Percentiles rank a stretch among this genome's conserved stretches.
Evolutionary conservation across 352 stramenopile species (phyloP).

Genomic region (Pythium angustatum): DNA sequence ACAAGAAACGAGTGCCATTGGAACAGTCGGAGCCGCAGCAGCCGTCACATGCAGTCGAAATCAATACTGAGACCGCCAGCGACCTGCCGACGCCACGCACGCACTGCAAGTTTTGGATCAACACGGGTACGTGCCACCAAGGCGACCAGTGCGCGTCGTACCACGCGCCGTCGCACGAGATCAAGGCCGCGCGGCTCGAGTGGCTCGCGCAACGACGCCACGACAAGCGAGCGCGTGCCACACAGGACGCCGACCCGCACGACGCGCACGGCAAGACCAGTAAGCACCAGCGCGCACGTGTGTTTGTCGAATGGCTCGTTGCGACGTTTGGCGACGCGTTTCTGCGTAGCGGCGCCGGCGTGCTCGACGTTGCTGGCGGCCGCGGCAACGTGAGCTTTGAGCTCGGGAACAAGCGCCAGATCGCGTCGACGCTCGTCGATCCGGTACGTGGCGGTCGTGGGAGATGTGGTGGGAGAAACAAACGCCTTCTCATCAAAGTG

Average conservation of each 20-base stretch:
- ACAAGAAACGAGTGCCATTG: slow-evolving; percentile 15
- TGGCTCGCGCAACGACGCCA: slow-evolving; percentile 69
- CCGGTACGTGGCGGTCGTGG: too few species aligned
- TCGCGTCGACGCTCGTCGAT: slow-evolving; percentile 79
- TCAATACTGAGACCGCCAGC: too few species aligned
- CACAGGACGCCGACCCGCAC: slow-evolving; percentile 57
- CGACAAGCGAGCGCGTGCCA: slow-evolving; percentile 55
- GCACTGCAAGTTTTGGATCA: slow-evolving; percentile 87
- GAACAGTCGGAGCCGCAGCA: slow-evolving; percentile 8
- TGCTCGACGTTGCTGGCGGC: slow-evolving; percentile 84
- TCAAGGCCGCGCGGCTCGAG: slow-evolving; percentile 49
- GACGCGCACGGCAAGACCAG: slow-evolving; percentile 71
- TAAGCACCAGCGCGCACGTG: slow-evolving; percentile 68
- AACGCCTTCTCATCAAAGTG: too few species aligned
- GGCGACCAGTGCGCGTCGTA: slow-evolving; percentile 67
- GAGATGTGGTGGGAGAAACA: too few species aligned
- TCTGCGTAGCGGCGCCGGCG: slow-evolving; percentile 51
- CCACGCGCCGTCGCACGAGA: slow-evolving; percentile 47
- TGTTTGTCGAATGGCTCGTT: slow-evolving; percentile 81
- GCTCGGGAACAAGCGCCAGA: slow-evolving; percentile 78
- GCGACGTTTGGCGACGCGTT: slow-evolving; percentile 55
- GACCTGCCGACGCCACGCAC: background rate
- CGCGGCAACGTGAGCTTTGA: slow-evolving; percentile 82
- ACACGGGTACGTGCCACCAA: slow-evolving; percentile 68
- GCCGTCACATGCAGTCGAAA: background rate